Evolutionary conservation across 805 yeast genomes (phyloP).

Genomic region (Ogataea henricii): DNA sequence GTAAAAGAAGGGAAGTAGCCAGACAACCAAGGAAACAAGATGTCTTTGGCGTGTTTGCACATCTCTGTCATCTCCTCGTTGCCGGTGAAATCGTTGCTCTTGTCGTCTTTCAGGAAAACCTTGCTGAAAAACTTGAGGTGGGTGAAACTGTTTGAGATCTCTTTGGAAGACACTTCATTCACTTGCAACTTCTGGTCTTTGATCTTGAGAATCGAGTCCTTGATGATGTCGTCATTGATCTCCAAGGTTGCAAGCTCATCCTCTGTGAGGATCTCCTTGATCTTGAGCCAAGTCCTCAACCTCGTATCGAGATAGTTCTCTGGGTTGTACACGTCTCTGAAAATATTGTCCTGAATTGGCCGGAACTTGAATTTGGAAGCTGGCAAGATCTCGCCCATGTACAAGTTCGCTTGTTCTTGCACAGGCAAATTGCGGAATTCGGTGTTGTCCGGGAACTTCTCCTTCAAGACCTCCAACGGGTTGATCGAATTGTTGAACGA

Average conservation of each 20-base stretch:
- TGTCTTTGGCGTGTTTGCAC: slow-evolving; percentile 22
- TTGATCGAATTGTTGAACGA: slow-evolving; percentile 23
- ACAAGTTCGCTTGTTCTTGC: slow-evolving; percentile 22
- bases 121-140: slow-evolving; percentile 32
- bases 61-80: slow-evolving; percentile 10
- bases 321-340: slow-evolving; percentile 33
- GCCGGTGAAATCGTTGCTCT: slow-evolving; percentile 7
- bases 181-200: slow-evolving; percentile 25
- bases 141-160: slow-evolving; percentile 26
- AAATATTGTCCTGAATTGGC: slow-evolving; percentile 32
- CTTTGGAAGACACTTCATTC: slow-evolving; percentile 28
- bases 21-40: slow-evolving; percentile 46
- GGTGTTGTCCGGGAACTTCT: slow-evolving; percentile 17
- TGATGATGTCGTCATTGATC: slow-evolving; percentile 27
- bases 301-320: slow-evolving; percentile 30
- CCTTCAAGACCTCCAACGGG: slow-evolving; percentile 26
- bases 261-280: slow-evolving; percentile 26
- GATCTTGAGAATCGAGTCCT: slow-evolving; percentile 20
- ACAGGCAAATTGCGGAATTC: slow-evolving; percentile 17
- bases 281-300: slow-evolving; percentile 30
- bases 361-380: slow-evolving; percentile 26
- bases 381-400: slow-evolving; percentile 23
- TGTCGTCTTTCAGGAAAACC: slow-evolving; percentile 21
- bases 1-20: slow-evolving; percentile 40
- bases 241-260: slow-evolving; percentile 27